These are phyloP conservation scores for Lathyrus sativus DNA, from an alignment of 306 rosid genomes.

Conservation along the genomic window DNA sequence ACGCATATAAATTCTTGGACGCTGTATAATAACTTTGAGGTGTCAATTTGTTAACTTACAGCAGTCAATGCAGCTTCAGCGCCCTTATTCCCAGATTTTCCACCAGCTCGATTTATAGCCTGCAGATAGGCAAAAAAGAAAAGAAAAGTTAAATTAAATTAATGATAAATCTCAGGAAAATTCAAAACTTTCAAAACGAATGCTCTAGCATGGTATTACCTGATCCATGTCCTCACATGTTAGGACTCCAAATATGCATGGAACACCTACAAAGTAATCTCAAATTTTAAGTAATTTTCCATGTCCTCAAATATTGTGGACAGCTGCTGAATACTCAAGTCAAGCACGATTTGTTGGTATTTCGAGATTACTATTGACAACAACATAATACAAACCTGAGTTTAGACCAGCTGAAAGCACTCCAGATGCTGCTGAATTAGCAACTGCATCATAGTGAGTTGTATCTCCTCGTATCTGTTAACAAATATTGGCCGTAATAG, in stretches of 20 bases:
- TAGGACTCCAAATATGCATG: slow-evolving; percentile 84
- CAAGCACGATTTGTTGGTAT: slow-evolving; percentile 3
- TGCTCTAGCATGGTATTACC: slow-evolving; percentile 46
- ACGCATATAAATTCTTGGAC: not conserved
- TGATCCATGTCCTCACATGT: slow-evolving; percentile 87
- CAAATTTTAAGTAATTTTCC: slow-evolving; percentile 33
- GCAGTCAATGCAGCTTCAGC: slow-evolving; percentile 91
- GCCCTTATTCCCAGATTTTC: slow-evolving; percentile 94
- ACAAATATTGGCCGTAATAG: slow-evolving; percentile 28
- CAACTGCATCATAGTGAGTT: slow-evolving; percentile 89
- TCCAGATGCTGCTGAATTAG: slow-evolving; percentile 90
- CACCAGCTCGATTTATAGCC: slow-evolving; percentile 96
- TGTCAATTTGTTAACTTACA: slow-evolving; percentile 71
- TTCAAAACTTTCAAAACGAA: slow-evolving; percentile 3
- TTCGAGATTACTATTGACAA: not conserved
- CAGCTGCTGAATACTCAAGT: slow-evolving; percentile 7
- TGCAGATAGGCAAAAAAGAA: slow-evolving; percentile 39
- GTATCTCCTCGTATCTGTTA: slow-evolving; percentile 89
- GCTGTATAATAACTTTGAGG: slow-evolving; percentile 15
- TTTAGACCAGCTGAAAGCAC: slow-evolving; percentile 84
- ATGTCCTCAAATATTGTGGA: not conserved
- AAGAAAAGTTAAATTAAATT: not conserved
- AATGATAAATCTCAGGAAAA: slow-evolving; percentile 21
- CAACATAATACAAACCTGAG: slow-evolving; percentile 58
- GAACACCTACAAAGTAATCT: slow-evolving; percentile 65